Evolutionary conservation across 176 grass and related monocot genomes (phyloP).

Genomic region (Alopecurus myosuroides): DNA sequence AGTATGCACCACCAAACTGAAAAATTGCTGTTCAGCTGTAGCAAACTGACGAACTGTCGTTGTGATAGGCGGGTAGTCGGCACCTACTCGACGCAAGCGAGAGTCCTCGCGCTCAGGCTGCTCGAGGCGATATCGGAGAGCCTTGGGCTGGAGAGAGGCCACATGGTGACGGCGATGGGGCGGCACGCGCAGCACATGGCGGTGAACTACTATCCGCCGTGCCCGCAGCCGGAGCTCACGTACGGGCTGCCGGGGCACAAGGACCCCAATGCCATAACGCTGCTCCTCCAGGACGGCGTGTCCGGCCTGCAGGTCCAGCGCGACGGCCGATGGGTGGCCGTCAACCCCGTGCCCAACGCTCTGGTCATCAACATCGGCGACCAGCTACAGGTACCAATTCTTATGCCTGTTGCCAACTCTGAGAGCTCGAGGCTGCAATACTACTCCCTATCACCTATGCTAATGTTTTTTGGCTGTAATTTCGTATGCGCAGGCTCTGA

Average conservation of each 20-base stretch:
- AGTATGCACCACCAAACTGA: not conserved
- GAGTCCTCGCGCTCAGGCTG: slow-evolving; percentile 57
- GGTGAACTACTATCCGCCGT: slow-evolving; percentile 88
- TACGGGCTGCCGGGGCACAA: slow-evolving; percentile 83
- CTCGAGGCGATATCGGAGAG: slow-evolving; percentile 72
- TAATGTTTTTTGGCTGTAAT: not conserved
- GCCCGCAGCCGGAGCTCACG: slow-evolving; percentile 90
- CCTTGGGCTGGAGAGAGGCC: slow-evolving; percentile 55
- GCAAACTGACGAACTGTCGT: not conserved
- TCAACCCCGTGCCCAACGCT: slow-evolving; percentile 57
- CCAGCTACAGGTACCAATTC: slow-evolving; percentile 54
- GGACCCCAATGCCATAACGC: slow-evolving; percentile 84
- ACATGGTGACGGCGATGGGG: slow-evolving; percentile 84
- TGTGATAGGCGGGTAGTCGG: slow-evolving; percentile 53
- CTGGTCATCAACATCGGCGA: slow-evolving; percentile 92
- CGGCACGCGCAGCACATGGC: slow-evolving; percentile 94
- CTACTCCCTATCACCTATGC: not conserved
- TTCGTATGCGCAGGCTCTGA: slow-evolving; percentile 44
- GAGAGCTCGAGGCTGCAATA: not conserved
- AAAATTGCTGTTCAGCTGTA: not conserved
- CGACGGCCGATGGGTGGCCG: slow-evolving; percentile 57
- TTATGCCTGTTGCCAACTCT: not conserved
- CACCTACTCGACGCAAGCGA: slow-evolving; percentile 56
- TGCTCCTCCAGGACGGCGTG: slow-evolving; percentile 86
- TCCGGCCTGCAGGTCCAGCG: slow-evolving; percentile 72